Conservation (phyloP, 1,284 basidiomycete species). For the Heterobasidion annosum region DNA sequence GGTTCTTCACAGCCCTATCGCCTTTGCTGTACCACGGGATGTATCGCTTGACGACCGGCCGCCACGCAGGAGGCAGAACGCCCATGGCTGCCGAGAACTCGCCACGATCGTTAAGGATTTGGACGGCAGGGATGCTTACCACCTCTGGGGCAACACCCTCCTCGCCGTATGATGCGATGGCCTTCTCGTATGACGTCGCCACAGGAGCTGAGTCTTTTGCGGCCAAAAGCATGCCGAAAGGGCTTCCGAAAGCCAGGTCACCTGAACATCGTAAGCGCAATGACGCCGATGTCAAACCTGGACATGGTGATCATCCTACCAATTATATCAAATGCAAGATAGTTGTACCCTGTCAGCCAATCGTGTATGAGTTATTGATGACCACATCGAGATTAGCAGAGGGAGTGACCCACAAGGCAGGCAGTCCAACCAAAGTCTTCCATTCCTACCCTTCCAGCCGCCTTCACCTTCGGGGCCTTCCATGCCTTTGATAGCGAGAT, state of each 20-base stretch:
- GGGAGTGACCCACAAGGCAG: constrained; percentile 48
- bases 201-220: constrained; percentile 69
- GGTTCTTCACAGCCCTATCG: constrained; percentile 56
- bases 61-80: constrained; percentile 63
- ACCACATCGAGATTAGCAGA: background rate
- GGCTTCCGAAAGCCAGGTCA: constrained; percentile 77
- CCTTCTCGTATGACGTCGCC: constrained; percentile 35
- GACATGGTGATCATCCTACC: constrained; percentile 18
- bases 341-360: constrained; percentile 43
- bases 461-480: constrained; percentile 21
- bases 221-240: constrained; percentile 84
- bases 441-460: constrained; percentile 52
- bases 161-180: constrained; percentile 48
- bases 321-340: constrained; percentile 86
- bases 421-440: constrained; percentile 65
- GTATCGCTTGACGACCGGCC: constrained; percentile 51
- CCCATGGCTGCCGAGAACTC: constrained; percentile 85
- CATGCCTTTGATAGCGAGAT: constrained; percentile 40
- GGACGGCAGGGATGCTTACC: constrained; percentile 68
- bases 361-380: constrained; percentile 1
- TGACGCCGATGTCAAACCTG: background rate
- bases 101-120: constrained; percentile 85
- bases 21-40: constrained; percentile 76
- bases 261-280: constrained; percentile 26
- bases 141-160: constrained; percentile 32